phyloP scores from a whole-genome alignment of 2,329 filamentous ascomycete genomes.

The Apiospora aurea region DNA sequence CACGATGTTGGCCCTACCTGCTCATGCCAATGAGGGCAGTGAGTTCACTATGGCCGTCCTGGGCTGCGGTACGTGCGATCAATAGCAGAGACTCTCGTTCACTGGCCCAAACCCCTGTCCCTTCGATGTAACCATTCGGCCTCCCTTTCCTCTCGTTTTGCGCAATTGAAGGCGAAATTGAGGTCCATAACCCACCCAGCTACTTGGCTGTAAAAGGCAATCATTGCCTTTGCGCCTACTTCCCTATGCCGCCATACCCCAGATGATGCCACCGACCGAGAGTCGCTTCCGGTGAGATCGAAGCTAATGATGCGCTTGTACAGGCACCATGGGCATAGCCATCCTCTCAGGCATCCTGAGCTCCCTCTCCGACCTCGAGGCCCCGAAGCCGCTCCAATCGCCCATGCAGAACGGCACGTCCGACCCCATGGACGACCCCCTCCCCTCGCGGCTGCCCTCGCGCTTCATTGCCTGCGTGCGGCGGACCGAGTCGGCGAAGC shows the following conservation, averaged over 20 bases:
- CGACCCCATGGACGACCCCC: constrained; percentile 51
- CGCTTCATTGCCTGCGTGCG: constrained; percentile 84
- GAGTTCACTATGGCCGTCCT: constrained; percentile 78
- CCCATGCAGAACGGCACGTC: constrained; percentile 49
- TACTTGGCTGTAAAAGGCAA: neutral
- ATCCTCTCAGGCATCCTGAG: constrained; percentile 82
- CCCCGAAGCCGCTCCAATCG: constrained; percentile 52
- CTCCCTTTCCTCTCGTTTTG: constrained; percentile 1
- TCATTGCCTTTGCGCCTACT: neutral
- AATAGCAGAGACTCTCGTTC: neutral
- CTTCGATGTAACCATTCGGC: neutral
- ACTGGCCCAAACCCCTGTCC: neutral
- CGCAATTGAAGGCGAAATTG: neutral
- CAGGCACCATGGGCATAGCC: constrained; percentile 85
- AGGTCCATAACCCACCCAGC: too few relatives aligned
- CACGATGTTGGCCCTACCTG: constrained; percentile 41
- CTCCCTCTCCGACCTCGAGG: constrained; percentile 65
- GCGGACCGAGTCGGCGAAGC: constrained; percentile 71
- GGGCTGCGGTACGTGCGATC: constrained; percentile 69
- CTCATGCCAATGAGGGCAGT: constrained; percentile 45
- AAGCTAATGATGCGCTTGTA: constrained; percentile 26
- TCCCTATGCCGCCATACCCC: neutral
- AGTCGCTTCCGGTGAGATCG: constrained; percentile 24
- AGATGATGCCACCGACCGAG: constrained; percentile 19
- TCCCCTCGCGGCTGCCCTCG: constrained; percentile 68